Evolutionary conservation across 2,329 filamentous ascomycete genomes (phyloP).

Genomic region (Diaporthe ampelina): DNA sequence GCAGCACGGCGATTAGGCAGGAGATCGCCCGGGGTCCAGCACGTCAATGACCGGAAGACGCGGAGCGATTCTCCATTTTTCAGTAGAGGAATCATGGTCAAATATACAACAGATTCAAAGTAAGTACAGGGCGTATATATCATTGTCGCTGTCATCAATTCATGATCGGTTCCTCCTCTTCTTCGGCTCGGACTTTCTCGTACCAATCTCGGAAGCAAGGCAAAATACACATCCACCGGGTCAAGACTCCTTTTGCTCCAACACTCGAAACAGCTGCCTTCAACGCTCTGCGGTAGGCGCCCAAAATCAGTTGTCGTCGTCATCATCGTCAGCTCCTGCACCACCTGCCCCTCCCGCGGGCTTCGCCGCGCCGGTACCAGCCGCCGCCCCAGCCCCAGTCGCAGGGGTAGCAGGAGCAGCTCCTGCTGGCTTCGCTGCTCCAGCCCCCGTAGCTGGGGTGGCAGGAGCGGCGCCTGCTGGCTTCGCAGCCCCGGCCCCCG

Average conservation of each 20-base stretch:
- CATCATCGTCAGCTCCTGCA: not conserved
- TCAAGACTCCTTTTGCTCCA: constrained; percentile 1
- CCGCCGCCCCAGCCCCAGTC: not conserved
- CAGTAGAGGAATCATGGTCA: constrained; percentile 11
- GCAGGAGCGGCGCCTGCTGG: not conserved
- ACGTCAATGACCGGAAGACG: constrained; percentile 16
- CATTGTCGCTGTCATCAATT: constrained; percentile 19
- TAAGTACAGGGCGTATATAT: constrained; percentile 12
- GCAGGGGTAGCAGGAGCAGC: not conserved
- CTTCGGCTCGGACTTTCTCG: not conserved
- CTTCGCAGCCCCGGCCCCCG: not conserved
- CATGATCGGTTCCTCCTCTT: not conserved
- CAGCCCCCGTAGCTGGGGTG: not conserved
- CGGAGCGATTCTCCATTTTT: not conserved
- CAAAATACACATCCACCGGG: not conserved
- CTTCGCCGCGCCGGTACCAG: not conserved
- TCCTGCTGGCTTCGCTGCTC: not conserved
- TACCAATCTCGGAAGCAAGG: not conserved
- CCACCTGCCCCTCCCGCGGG: too few relatives aligned
- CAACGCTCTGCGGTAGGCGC: not conserved
- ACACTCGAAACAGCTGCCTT: not conserved
- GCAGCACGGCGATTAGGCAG: constrained; percentile 86
- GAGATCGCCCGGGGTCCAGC: constrained; percentile 55
- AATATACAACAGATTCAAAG: constrained; percentile 16
- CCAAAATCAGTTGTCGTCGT: constrained; percentile 1